phyloP scores from a whole-genome alignment of 192 early-diverging fungal species.

The Backusella circina region DNA sequence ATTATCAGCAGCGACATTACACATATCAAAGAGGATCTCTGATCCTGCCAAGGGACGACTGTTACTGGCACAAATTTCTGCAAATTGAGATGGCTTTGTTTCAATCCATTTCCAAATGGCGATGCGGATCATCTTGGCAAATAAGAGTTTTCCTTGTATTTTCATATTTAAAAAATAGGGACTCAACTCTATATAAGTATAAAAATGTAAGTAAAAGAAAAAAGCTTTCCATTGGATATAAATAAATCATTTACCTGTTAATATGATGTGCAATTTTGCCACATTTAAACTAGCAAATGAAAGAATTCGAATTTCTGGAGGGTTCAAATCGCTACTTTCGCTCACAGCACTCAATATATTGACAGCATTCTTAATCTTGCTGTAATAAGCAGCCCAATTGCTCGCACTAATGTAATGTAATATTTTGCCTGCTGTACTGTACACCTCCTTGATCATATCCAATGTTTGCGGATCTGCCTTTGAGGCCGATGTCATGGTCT shows the following conservation, averaged over 20 bases:
- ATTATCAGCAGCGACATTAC: slow-evolving; percentile 49
- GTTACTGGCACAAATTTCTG: slow-evolving; percentile 60
- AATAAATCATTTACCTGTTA: slow-evolving; percentile 53
- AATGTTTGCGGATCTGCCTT: neutral
- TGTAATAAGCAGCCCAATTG: slow-evolving; percentile 85
- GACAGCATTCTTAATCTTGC: slow-evolving; percentile 52
- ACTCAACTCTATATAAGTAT: slow-evolving; percentile 38
- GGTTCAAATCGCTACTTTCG: slow-evolving; percentile 10
- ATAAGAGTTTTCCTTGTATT: slow-evolving; percentile 61
- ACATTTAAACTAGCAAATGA: slow-evolving; percentile 13
- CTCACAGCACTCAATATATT: slow-evolving; percentile 11
- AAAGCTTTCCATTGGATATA: too few relatives aligned
- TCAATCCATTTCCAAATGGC: slow-evolving; percentile 93
- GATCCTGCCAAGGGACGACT: slow-evolving; percentile 56
- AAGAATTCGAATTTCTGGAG: slow-evolving; percentile 9
- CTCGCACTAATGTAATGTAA: slow-evolving; percentile 84
- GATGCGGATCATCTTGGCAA: slow-evolving; percentile 70
- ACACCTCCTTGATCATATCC: slow-evolving; percentile 64
- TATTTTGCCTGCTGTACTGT: slow-evolving; percentile 74
- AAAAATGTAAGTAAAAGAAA: neutral
- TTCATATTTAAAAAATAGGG: slow-evolving; percentile 57
- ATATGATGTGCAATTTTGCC: slow-evolving; percentile 56
- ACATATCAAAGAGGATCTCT: slow-evolving; percentile 72
- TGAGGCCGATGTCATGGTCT: neutral
- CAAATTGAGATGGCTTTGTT: slow-evolving; percentile 76